A percentile compares a stretch with the other conserved stretches of the same genome.
phyloP scores from a whole-genome alignment of 164 flowering plant genomes.

The Buxus sempervirens region DNA sequence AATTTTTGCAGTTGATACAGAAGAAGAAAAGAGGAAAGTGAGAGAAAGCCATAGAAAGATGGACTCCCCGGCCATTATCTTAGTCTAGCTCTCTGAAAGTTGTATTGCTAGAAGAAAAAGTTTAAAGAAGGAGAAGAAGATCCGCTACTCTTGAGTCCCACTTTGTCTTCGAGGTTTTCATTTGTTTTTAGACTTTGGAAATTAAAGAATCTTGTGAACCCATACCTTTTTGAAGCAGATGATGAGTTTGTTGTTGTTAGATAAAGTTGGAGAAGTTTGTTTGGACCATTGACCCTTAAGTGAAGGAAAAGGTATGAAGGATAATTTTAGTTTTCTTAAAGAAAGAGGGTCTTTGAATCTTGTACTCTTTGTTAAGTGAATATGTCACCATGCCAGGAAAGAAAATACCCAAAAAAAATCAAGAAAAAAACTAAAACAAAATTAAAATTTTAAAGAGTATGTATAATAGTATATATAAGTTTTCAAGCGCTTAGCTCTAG shows the following conservation, averaged over 20 bases:
- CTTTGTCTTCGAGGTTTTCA: slow-evolving; percentile 13
- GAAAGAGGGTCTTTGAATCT: too few relatives aligned
- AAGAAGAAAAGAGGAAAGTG: slow-evolving; percentile 10
- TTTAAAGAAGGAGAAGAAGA: slow-evolving; percentile 4
- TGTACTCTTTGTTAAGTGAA: too few relatives aligned
- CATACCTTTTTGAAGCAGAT: neutral
- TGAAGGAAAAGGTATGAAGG: too few relatives aligned
- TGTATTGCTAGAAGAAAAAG: neutral
- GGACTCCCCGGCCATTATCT: slow-evolving; percentile 7
- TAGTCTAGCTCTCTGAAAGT: neutral
- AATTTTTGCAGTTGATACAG: slow-evolving; percentile 17
- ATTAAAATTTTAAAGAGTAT: too few relatives aligned
- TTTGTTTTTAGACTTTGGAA: too few relatives aligned
- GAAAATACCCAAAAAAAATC: too few relatives aligned
- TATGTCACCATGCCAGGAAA: too few relatives aligned
- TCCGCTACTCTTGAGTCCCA: neutral
- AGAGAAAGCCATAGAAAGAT: slow-evolving; percentile 11
- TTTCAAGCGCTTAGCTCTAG: too few relatives aligned
- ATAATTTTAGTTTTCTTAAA: too few relatives aligned
- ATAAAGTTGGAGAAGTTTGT: neutral
- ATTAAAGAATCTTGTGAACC: too few relatives aligned
- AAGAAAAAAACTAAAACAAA: too few relatives aligned
- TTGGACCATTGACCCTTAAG: neutral
- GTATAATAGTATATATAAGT: too few relatives aligned
- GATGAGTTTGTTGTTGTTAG: neutral